These are phyloP conservation scores for Leptographium galeiforme DNA, from an alignment of 2,329 filamentous ascomycete species.

Conservation along the genomic window DNA sequence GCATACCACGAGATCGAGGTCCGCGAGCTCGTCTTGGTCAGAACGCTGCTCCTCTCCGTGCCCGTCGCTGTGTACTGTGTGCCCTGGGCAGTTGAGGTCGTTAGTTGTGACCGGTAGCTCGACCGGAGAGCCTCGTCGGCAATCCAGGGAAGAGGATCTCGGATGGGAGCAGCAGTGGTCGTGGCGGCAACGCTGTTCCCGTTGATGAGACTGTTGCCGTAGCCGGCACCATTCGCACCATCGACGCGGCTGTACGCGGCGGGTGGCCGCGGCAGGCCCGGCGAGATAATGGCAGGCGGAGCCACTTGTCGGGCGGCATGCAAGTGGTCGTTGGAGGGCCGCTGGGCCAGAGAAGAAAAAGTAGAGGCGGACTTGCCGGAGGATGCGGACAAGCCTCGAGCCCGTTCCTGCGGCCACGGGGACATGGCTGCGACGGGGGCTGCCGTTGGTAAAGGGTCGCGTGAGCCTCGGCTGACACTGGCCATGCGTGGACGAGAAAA, in stretches of 20 bases:
- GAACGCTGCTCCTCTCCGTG: slow-evolving; percentile 73
- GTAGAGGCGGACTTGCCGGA: slow-evolving; percentile 33
- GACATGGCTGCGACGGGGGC: slow-evolving; percentile 4
- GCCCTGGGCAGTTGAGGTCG: slow-evolving; percentile 43
- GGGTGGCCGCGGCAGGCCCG: slow-evolving; percentile 16
- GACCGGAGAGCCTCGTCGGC: slow-evolving; percentile 38
- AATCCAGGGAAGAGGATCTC: slow-evolving; percentile 29
- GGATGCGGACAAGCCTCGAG: slow-evolving; percentile 29
- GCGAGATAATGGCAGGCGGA: slow-evolving; percentile 8
- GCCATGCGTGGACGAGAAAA: slow-evolving; percentile 40
- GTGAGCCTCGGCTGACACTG: slow-evolving; percentile 10
- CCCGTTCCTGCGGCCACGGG: slow-evolving; percentile 29
- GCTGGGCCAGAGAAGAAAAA: slow-evolving; percentile 27
- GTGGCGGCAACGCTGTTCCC: neutral
- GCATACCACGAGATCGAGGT: slow-evolving; percentile 39
- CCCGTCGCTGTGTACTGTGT: slow-evolving; percentile 30
- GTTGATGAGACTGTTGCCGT: neutral
- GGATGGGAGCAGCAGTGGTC: neutral
- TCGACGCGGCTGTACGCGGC: slow-evolving; percentile 20
- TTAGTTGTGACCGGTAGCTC: slow-evolving; percentile 43
- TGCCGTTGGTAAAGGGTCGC: neutral
- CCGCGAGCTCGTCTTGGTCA: slow-evolving; percentile 66
- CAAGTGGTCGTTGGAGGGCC: slow-evolving; percentile 26
- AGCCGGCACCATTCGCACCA: slow-evolving; percentile 17
- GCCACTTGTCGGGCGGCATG: slow-evolving; percentile 16